A percentile compares a stretch with the other conserved stretches of the same genome.
These are phyloP conservation scores for Phytopythium aichiense DNA, from an alignment of 352 stramenopile genomes.

Conservation along the genomic window DNA sequence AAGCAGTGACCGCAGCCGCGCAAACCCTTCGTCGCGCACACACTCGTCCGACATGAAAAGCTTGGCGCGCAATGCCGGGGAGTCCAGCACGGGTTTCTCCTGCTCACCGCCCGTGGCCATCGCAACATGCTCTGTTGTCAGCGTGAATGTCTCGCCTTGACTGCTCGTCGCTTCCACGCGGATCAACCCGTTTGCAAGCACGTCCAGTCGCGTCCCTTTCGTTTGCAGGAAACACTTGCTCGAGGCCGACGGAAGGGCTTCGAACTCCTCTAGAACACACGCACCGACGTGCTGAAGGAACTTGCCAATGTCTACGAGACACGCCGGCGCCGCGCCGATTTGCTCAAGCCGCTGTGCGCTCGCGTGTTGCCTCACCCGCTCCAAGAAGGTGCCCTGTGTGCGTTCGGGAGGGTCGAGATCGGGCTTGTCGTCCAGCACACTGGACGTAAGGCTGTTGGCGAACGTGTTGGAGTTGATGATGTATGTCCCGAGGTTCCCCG, in stretches of 20 bases:
- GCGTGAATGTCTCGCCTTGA: slow-evolving; percentile 23
- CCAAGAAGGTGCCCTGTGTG: slow-evolving; percentile 71
- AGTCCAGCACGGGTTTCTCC: slow-evolving; percentile 32
- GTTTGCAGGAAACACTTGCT: slow-evolving; percentile 54
- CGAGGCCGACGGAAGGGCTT: slow-evolving; percentile 22
- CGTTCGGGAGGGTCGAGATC: slow-evolving; percentile 72
- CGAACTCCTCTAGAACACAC: slow-evolving; percentile 42
- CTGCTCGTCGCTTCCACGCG: slow-evolving; percentile 33
- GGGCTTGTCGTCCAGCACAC: slow-evolving; percentile 74
- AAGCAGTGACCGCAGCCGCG: slow-evolving; percentile 36
- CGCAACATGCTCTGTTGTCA: slow-evolving; percentile 61
- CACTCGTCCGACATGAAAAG: slow-evolving; percentile 65
- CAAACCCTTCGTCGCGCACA: slow-evolving; percentile 58
- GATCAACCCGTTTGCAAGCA: slow-evolving; percentile 42
- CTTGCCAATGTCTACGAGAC: slow-evolving; percentile 55
- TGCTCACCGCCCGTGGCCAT: slow-evolving; percentile 69
- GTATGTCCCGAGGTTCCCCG: slow-evolving; percentile 69
- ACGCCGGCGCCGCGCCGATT: slow-evolving; percentile 42
- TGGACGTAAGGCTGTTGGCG: slow-evolving; percentile 61
- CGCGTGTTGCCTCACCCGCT: slow-evolving; percentile 42
- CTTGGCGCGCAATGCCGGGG: slow-evolving; percentile 39
- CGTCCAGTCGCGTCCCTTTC: slow-evolving; percentile 38
- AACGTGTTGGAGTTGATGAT: slow-evolving; percentile 88
- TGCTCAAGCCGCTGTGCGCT: slow-evolving; percentile 52
- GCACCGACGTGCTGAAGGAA: slow-evolving; percentile 60